Conservation (phyloP, 139 green algal species). For the Chlamydomonas eustigma region DNA sequence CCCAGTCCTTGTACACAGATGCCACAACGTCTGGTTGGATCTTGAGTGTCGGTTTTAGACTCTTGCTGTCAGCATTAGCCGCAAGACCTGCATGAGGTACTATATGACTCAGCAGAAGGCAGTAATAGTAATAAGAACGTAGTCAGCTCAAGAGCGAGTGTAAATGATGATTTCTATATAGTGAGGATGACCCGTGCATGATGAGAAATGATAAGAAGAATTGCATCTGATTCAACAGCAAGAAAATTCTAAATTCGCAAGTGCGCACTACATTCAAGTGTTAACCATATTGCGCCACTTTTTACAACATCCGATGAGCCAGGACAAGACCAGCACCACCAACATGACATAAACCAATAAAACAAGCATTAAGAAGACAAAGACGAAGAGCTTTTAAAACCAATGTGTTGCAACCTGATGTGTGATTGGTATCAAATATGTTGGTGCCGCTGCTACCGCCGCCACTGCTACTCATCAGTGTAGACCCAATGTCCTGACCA, state of each 20-base stretch:
- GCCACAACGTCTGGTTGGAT: constrained; percentile 73
- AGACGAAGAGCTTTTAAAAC: neutral
- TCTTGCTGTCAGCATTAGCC: neutral
- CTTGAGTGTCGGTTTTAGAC: constrained; percentile 40
- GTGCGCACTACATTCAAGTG: too few relatives aligned
- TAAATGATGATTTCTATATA: neutral
- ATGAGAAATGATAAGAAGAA: neutral
- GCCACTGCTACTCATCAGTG: neutral
- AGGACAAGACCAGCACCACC: neutral
- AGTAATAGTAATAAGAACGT: neutral
- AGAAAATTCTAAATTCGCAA: too few relatives aligned
- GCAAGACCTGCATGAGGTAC: neutral
- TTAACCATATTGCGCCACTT: too few relatives aligned
- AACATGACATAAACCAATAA: too few relatives aligned
- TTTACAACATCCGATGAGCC: too few relatives aligned
- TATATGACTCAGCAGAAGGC: neutral
- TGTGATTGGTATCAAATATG: neutral
- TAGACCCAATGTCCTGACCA: constrained; percentile 71
- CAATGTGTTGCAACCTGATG: neutral
- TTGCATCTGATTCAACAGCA: too few relatives aligned
- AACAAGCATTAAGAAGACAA: neutral
- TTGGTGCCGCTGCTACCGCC: neutral
- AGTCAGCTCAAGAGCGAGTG: neutral
- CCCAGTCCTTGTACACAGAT: constrained; percentile 80
- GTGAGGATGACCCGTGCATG: neutral